These are phyloP conservation scores for Colletotrichum tropicicola DNA, from an alignment of 2,329 filamentous ascomycete species.

Conservation along the genomic window DNA sequence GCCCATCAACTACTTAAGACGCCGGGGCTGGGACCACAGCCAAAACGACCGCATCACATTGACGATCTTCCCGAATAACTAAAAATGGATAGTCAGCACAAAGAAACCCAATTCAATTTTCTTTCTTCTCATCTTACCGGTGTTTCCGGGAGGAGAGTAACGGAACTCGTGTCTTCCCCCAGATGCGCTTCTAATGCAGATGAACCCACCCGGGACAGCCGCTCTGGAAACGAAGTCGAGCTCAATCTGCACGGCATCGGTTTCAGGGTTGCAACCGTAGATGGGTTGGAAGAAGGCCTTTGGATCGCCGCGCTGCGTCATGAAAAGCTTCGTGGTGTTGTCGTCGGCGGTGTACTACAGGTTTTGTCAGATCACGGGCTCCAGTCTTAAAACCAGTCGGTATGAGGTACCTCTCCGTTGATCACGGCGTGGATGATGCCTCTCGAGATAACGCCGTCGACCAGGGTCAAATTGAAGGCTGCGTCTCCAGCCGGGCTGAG, in stretches of 20 bases:
- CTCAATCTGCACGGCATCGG: slow-evolving; percentile 48
- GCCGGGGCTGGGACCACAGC: neutral
- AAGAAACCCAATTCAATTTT: neutral
- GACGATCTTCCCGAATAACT: neutral
- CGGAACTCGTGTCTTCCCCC: slow-evolving; percentile 51
- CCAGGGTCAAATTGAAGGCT: slow-evolving; percentile 46
- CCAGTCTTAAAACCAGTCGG: neutral
- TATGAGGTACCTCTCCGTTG: slow-evolving; percentile 49
- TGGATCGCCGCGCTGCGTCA: slow-evolving; percentile 53
- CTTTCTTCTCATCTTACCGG: slow-evolving; percentile 36
- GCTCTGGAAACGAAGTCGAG: slow-evolving; percentile 44
- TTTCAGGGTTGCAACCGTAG: slow-evolving; percentile 52
- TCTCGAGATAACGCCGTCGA: slow-evolving; percentile 45
- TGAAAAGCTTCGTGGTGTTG: slow-evolving; percentile 58
- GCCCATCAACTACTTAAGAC: neutral
- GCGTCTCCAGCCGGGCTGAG: slow-evolving; percentile 46
- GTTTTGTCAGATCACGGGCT: neutral
- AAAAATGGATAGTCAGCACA: neutral
- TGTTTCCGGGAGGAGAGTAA: slow-evolving; percentile 50
- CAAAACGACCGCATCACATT: neutral
- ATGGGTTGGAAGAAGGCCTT: slow-evolving; percentile 49
- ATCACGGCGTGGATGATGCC: slow-evolving; percentile 47
- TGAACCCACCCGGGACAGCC: slow-evolving; percentile 42
- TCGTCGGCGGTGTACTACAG: slow-evolving; percentile 50
- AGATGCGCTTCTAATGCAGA: slow-evolving; percentile 48